Percentiles rank a stretch among this genome's conserved stretches.
phyloP scores from a whole-genome alignment of 2,329 filamentous ascomycete species.

The Neocucurbitaria cava region DNA sequence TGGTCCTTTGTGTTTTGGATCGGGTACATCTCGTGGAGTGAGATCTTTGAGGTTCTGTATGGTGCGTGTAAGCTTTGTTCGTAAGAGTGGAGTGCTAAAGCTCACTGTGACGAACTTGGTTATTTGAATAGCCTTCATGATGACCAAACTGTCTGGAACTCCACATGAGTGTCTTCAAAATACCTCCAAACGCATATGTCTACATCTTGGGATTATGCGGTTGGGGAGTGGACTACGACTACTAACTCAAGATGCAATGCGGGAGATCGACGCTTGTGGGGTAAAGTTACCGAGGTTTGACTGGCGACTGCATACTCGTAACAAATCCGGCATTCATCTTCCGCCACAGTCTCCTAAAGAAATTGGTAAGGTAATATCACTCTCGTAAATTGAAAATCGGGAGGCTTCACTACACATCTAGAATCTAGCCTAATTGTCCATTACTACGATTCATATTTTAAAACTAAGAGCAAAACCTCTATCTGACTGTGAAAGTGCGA shows the following conservation, averaged over 20 bases:
- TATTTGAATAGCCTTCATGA: constrained; percentile 32
- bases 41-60: constrained; percentile 41
- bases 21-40: constrained; percentile 25
- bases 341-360: background rate
- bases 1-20: constrained; percentile 41
- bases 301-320: background rate
- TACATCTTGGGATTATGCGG: background rate
- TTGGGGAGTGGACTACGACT: background rate
- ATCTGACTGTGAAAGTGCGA: no score
- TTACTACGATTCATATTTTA: no score
- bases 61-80: background rate
- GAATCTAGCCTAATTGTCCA: no score
- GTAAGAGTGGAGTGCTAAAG: background rate
- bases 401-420: background rate
- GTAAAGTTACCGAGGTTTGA: constrained; percentile 7
- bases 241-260: background rate
- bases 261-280: constrained; percentile 10
- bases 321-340: background rate
- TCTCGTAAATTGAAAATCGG: background rate
- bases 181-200: background rate
- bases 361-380: background rate
- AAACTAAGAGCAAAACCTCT: no score
- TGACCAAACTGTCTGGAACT: background rate
- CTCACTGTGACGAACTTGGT: constrained; percentile 20
- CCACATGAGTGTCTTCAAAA: background rate